phyloP scores from a whole-genome alignment of 2,329 filamentous ascomycete species.

The Fusarium abutilonis region DNA sequence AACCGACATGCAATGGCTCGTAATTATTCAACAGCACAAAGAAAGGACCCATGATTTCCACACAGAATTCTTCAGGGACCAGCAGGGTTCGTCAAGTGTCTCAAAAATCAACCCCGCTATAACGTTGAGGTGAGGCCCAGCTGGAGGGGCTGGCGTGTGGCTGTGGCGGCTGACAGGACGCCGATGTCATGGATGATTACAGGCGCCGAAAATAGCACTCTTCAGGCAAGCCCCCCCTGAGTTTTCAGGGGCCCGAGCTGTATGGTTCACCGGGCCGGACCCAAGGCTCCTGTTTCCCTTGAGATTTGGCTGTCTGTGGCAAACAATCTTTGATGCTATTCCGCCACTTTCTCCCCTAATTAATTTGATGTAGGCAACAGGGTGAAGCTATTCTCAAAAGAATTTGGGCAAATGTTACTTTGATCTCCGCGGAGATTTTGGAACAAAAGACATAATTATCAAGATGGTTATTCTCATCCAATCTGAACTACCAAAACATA shows the following conservation, averaged over 20 bases:
- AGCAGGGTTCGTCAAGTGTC: constrained; percentile 26
- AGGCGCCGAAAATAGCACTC: constrained; percentile 40
- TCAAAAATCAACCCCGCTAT: constrained; percentile 13
- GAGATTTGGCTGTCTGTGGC: constrained; percentile 18
- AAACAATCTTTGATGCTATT: constrained; percentile 11
- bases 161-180: constrained; percentile 39
- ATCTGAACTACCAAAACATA: neutral
- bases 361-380: neutral
- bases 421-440: neutral
- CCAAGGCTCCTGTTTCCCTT: constrained; percentile 13
- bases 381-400: constrained; percentile 9
- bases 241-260: neutral
- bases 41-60: constrained; percentile 3
- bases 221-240: neutral
- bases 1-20: neutral
- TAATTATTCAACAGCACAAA: constrained; percentile 1
- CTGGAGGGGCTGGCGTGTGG: constrained; percentile 27
- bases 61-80: constrained; percentile 13
- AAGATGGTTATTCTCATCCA: neutral
- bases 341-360: neutral
- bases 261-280: neutral
- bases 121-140: constrained; percentile 1
- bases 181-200: constrained; percentile 2
- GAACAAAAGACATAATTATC: neutral
- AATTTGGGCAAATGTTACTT: neutral